Evolutionary conservation across 805 yeast species (phyloP).

Genomic region (Monosporozyma aerobia): DNA sequence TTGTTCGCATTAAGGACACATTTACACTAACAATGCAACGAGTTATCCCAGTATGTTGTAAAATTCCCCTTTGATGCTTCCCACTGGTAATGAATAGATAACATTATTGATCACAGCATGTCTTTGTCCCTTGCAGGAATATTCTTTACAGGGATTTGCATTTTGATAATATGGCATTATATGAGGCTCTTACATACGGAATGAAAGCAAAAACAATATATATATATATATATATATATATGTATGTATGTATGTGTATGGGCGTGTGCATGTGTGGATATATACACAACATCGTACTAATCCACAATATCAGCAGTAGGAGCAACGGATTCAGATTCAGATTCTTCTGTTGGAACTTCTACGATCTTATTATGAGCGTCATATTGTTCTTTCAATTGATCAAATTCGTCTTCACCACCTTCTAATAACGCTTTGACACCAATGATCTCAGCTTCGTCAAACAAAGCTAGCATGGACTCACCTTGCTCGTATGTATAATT

Average conservation of each 20-base stretch:
- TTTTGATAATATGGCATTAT: too few relatives aligned
- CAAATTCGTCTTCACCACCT: slow-evolving; percentile 61
- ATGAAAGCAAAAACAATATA: neutral
- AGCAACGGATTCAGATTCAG: neutral
- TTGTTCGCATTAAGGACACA: too few relatives aligned
- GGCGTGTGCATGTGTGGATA: too few relatives aligned
- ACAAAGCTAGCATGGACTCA: slow-evolving; percentile 60
- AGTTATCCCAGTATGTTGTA: too few relatives aligned
- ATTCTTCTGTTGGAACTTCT: slow-evolving; percentile 1
- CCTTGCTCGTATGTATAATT: slow-evolving; percentile 67
- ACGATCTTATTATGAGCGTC: neutral
- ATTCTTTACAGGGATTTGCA: too few relatives aligned
- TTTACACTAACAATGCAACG: too few relatives aligned
- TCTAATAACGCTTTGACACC: slow-evolving; percentile 72
- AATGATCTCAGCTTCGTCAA: slow-evolving; percentile 75
- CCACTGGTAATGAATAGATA: too few relatives aligned
- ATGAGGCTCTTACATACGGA: neutral
- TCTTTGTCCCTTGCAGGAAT: neutral
- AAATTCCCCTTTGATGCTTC: too few relatives aligned
- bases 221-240: neutral
- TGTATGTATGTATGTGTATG: neutral
- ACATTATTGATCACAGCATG: too few relatives aligned
- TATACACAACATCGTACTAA: neutral
- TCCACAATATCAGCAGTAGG: slow-evolving; percentile 1
- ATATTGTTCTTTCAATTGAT: slow-evolving; percentile 42